phyloP scores from a whole-genome alignment of 1,139 yeast species.

The Lodderomyces jiufengensis region DNA sequence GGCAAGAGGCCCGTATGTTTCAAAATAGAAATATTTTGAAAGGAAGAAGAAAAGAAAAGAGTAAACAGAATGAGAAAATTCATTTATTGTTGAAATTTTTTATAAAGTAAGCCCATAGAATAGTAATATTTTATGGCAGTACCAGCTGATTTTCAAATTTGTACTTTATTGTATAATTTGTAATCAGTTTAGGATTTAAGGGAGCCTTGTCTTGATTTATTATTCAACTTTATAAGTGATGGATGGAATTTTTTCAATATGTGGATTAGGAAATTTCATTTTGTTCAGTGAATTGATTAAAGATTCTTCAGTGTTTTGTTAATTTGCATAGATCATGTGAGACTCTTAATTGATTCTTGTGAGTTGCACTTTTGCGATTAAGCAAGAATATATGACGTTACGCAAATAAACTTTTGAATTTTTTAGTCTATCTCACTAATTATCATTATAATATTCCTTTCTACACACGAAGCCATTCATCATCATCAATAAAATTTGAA shows the following conservation, averaged over 20 bases:
- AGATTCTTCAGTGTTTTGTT: no score
- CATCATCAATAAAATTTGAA: no score
- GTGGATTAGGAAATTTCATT: no score
- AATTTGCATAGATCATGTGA: no score
- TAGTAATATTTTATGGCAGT: constrained; percentile 12
- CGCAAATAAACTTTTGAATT: no score
- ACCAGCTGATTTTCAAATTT: constrained; percentile 11
- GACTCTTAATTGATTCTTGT: no score
- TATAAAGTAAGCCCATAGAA: constrained; percentile 13
- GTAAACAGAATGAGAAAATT: constrained; percentile 11
- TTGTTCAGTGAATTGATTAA: no score
- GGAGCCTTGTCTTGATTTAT: constrained; percentile 36
- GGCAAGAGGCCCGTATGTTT: constrained; percentile 21
- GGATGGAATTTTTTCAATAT: not conserved
- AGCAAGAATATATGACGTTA: no score
- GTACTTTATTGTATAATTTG: constrained; percentile 5
- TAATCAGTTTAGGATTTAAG: constrained; percentile 23
- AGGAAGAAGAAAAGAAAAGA: constrained; percentile 8
- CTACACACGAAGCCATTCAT: no score
- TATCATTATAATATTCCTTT: no score
- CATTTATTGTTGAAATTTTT: constrained; percentile 10
- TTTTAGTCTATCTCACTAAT: no score
- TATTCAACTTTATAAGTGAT: not conserved
- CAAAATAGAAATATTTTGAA: constrained; percentile 2
- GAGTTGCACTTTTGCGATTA: no score